phyloP scores from a whole-genome alignment of 1,139 yeast species.

The Lodderomyces metapsilosis region DNA sequence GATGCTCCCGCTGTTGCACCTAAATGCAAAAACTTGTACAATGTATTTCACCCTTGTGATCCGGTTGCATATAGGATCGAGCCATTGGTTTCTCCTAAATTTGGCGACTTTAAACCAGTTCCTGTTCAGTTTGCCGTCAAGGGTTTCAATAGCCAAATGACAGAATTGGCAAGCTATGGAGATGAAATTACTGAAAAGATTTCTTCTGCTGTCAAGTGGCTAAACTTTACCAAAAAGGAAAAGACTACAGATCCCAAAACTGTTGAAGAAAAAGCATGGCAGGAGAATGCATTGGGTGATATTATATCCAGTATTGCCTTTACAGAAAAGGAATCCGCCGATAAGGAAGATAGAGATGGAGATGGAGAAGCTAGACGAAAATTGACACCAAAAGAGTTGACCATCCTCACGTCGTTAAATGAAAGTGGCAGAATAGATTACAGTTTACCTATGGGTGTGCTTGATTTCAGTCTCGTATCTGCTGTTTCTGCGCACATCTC shows the following conservation, averaged over 20 bases:
- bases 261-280: constrained; percentile 22
- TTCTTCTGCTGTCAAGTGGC: constrained; percentile 46
- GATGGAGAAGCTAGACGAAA: constrained; percentile 12
- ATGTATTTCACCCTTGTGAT: constrained; percentile 84
- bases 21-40: constrained; percentile 61
- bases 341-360: constrained; percentile 12
- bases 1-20: constrained; percentile 35
- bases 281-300: constrained; percentile 48
- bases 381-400: constrained; percentile 27
- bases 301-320: constrained; percentile 34
- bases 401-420: constrained; percentile 48
- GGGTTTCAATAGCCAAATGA: constrained; percentile 45
- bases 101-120: constrained; percentile 59
- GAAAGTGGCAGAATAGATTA: constrained; percentile 80
- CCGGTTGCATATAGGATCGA: constrained; percentile 87
- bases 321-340: constrained; percentile 19
- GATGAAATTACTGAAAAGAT: constrained; percentile 47
- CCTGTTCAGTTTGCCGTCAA: constrained; percentile 55
- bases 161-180: constrained; percentile 38
- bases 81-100: constrained; percentile 62
- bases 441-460: constrained; percentile 71
- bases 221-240: constrained; percentile 23
- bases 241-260: constrained; percentile 11
- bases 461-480: constrained; percentile 75
- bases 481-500: constrained; percentile 87